phyloP scores from a whole-genome alignment of 768 basidiomycete genomes.

The Lentinus tigrinus region DNA sequence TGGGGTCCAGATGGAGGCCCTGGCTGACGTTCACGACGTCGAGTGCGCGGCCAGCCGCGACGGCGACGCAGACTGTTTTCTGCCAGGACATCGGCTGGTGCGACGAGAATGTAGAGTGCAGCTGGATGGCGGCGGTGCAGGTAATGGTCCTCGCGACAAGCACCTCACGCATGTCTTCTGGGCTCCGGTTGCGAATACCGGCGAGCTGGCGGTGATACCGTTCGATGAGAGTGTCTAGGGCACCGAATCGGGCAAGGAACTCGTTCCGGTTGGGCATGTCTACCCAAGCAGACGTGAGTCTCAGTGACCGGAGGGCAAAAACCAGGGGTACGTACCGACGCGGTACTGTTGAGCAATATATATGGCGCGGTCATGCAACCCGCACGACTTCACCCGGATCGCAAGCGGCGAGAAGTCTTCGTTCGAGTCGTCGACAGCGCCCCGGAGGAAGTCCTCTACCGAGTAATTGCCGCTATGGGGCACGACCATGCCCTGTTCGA shows the following conservation, averaged over 20 bases:
- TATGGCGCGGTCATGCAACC: slow-evolving; percentile 21
- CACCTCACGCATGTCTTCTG: slow-evolving; percentile 17
- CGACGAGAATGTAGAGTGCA: slow-evolving; percentile 21
- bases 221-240: slow-evolving; percentile 21
- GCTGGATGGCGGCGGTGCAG: slow-evolving; percentile 25
- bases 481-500: slow-evolving; percentile 6
- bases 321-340: slow-evolving; percentile 13
- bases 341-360: slow-evolving; percentile 16
- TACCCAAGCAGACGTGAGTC: background rate
- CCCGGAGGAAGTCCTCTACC: slow-evolving; percentile 11
- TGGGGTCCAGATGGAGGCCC: slow-evolving; percentile 21
- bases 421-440: slow-evolving; percentile 7
- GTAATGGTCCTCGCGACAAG: slow-evolving; percentile 23
- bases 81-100: slow-evolving; percentile 18
- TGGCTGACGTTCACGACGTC: slow-evolving; percentile 14
- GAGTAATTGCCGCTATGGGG: slow-evolving; percentile 4
- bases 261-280: slow-evolving; percentile 8
- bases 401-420: slow-evolving; percentile 19
- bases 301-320: background rate
- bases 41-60: slow-evolving; percentile 16
- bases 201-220: slow-evolving; percentile 11
- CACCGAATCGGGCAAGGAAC: slow-evolving; percentile 16
- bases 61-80: slow-evolving; percentile 21
- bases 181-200: slow-evolving; percentile 3
- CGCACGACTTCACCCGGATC: slow-evolving; percentile 22